Evolutionary conservation across 306 rosid species (phyloP), one percentile per base, ranked within the genome.

Genomic region (Myrica gale): DNA sequence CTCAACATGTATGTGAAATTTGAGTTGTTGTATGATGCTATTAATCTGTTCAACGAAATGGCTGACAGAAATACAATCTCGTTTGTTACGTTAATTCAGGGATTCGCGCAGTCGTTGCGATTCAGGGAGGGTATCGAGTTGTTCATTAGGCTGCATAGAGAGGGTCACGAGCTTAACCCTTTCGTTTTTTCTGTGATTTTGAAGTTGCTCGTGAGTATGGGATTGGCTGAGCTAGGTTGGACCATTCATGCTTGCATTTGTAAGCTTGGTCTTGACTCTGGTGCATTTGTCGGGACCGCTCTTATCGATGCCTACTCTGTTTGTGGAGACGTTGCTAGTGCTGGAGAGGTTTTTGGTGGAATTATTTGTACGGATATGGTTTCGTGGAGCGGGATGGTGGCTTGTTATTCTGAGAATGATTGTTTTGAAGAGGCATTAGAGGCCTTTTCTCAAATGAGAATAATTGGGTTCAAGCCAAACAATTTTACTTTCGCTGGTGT

Each of bases 231-330:
- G 52, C 77, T 84, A 2, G 84, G 74, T 26, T 54, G 79, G 78
- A 50, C 75, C 32, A 63, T 87, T 60, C 90, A 87, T 68, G 84
- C 82, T 71, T 81, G 82, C 77, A 63, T 84, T 37, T 73, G 66
- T 70, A 87, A 84, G 79, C 77, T 84, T 54, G 88, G 88, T 51
- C 74, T 50, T 37, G 82, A 58, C 23, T 51, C 75, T 60, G 16
- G 82, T 77, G 82, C 86, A 23, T 87, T 87, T 57, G 82, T 87
- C 43, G 88, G 84, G 48, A 84, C 88, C 54, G 88, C 90, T 79
- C 83, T 87, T 58, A 65, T 87, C 20, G 86, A 87, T 77, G 81
- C 86, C n/a, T 87, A 87, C 79, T 81, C 88, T 63, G 81, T 81
- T 69, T 81, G 79, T 20, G 85, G 90, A 5, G 45, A 65, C 9